phyloP scores from a whole-genome alignment of 257 asterid genomes.

The Solanum microdontum region DNA sequence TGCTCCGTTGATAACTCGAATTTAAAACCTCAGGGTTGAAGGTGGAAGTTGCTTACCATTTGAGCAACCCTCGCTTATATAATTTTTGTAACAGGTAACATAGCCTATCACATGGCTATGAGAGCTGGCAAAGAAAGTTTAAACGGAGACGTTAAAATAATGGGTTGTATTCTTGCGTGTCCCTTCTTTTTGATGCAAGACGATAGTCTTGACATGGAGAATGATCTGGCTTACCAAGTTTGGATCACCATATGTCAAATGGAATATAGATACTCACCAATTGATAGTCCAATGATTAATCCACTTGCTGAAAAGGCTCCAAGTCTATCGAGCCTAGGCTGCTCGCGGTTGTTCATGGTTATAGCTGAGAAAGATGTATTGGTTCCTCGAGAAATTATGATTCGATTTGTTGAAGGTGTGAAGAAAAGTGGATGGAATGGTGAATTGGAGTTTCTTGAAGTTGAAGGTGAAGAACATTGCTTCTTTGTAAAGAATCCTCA shows the following conservation, averaged over 20 bases:
- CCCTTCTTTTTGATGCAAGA: constrained; percentile 4
- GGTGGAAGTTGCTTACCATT: no score
- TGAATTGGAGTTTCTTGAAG: neutral
- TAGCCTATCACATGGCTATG: constrained; percentile 16
- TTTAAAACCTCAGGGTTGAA: no score
- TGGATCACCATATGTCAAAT: neutral
- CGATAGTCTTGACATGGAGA: neutral
- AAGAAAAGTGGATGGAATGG: neutral
- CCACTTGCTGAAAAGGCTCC: neutral
- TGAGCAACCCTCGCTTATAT: no score
- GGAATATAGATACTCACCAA: neutral
- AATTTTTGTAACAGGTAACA: constrained; percentile 1
- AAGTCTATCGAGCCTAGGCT: neutral
- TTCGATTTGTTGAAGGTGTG: constrained; percentile 12
- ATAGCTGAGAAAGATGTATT: constrained; percentile 16
- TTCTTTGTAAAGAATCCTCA: neutral
- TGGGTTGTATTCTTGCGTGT: constrained; percentile 6
- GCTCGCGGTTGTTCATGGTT: constrained; percentile 4
- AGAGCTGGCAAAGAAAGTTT: constrained; percentile 5
- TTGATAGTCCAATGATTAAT: constrained; percentile 4
- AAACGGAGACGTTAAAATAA: neutral
- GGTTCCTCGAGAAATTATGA: neutral
- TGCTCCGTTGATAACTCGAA: rapidly evolving
- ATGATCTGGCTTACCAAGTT: neutral
- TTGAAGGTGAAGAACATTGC: neutral